Percentiles rank a stretch among this genome's conserved stretches.
phyloP scores from a whole-genome alignment of 1,284 basidiomycete genomes.

The Apiotrichum laibachii region DNA sequence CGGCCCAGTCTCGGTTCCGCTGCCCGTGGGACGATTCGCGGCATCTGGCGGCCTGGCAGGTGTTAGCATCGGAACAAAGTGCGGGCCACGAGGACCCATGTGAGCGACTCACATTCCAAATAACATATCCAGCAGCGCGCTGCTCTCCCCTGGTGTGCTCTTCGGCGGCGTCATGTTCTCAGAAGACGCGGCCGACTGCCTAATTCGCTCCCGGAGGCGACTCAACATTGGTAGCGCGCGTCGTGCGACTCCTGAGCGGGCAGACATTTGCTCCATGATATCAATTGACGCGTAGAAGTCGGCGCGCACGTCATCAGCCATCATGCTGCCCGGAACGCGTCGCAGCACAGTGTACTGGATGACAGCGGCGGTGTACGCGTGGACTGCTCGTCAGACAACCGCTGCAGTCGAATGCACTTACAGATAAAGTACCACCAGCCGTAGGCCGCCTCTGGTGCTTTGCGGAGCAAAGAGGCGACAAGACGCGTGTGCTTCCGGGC shows the following conservation, averaged over 20 bases:
- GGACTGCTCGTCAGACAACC: constrained; percentile 15
- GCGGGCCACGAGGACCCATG: neutral
- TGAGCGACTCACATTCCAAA: constrained; percentile 5
- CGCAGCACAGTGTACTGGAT: constrained; percentile 27
- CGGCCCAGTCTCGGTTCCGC: too few species aligned
- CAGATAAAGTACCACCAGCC: constrained; percentile 31
- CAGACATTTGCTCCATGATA: constrained; percentile 24
- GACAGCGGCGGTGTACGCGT: constrained; percentile 28
- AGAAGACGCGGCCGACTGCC: neutral
- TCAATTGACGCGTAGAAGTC: constrained; percentile 22
- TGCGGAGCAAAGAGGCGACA: constrained; percentile 18
- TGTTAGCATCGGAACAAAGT: neutral
- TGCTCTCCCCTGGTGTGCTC: neutral
- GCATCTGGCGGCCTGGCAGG: neutral
- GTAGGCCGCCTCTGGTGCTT: constrained; percentile 18
- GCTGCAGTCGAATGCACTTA: neutral
- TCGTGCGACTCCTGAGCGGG: constrained; percentile 18
- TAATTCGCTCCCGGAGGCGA: constrained; percentile 14
- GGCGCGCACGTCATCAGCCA: constrained; percentile 27
- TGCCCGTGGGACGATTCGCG: neutral
- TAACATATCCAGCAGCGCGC: constrained; percentile 5
- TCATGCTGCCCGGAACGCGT: constrained; percentile 25
- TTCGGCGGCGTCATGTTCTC: neutral
- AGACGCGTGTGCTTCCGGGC: constrained; percentile 26
- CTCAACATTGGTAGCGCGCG: constrained; percentile 19